Percentiles rank a stretch among this genome's conserved stretches.
Conservation (phyloP, 2,329 filamentous ascomycete genomes). For the Chaetomiaceae sp. region DNA sequence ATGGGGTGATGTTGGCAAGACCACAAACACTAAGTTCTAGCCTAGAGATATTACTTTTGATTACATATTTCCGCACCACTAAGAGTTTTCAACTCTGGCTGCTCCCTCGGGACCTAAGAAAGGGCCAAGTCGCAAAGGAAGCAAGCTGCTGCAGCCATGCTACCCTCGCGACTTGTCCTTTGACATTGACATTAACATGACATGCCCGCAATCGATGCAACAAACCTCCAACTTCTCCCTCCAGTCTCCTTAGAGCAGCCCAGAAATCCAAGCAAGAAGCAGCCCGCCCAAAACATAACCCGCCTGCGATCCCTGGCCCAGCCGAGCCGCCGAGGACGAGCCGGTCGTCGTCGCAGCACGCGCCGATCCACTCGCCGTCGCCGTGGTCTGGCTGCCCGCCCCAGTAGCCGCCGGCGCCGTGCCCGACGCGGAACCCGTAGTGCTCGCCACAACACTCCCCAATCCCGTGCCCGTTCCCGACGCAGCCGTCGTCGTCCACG, state of each 20-base stretch:
- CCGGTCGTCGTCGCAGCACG: background rate
- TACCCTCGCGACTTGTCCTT: no score
- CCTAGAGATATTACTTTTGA: no score
- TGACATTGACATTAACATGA: background rate
- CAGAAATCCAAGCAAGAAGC: slow-evolving; percentile 5
- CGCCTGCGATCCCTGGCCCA: slow-evolving; percentile 3
- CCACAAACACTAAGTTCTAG: no score
- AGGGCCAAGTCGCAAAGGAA: no score
- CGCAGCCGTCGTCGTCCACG: background rate
- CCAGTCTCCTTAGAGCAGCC: background rate
- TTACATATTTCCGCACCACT: no score
- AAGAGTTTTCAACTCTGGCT: no score
- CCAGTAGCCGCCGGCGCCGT: background rate
- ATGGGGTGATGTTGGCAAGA: no score
- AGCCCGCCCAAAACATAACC: slow-evolving; percentile 6
- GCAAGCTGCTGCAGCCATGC: no score
- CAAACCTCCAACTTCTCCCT: background rate
- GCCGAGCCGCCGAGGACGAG: slow-evolving; percentile 1
- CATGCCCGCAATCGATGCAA: background rate
- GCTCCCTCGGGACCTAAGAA: no score
- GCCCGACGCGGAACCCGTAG: no score
- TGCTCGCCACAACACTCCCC: background rate
- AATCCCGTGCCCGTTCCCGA: background rate
- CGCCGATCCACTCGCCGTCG: no score
- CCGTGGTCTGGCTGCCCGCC: background rate